A percentile compares a stretch with the other conserved stretches of the same genome.
Conservation (phyloP, 2,329 filamentous ascomycete species). For the Colletotrichum brevisporum region DNA sequence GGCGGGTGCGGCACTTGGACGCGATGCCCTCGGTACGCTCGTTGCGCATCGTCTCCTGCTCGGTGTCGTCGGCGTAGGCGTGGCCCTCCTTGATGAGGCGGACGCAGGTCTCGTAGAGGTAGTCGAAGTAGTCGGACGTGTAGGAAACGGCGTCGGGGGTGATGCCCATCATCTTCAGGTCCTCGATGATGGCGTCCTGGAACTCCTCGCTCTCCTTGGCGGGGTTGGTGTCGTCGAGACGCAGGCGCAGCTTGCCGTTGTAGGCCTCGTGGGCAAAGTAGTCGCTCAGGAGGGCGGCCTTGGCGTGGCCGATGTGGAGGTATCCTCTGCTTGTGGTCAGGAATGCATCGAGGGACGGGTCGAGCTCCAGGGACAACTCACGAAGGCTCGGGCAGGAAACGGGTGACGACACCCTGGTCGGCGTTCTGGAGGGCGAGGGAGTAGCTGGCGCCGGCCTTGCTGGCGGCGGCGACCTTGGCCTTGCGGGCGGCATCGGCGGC, state of each 20-base stretch:
- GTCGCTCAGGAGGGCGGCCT: conserved; percentile 93
- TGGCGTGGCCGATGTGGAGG: conserved; percentile 95
- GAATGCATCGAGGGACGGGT: not conserved
- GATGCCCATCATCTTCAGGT: conserved; percentile 91
- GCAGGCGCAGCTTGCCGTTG: conserved; percentile 89
- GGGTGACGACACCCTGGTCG: conserved; percentile 89
- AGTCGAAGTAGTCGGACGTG: conserved; percentile 96
- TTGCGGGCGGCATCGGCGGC: conserved; percentile 77
- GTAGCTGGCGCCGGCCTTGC: conserved; percentile 87
- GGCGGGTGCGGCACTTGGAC: conserved; percentile 83
- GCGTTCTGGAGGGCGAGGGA: conserved; percentile 89
- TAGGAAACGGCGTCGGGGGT: conserved; percentile 89
- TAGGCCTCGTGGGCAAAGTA: conserved; percentile 97
- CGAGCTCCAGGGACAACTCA: conserved; percentile 48
- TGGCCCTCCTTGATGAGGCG: conserved; percentile 88
- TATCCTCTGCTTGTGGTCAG: conserved; percentile 53
- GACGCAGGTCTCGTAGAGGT: conserved; percentile 88
- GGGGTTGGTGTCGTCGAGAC: conserved; percentile 98
- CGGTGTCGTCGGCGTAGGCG: conserved; percentile 95
- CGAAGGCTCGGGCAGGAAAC: conserved; percentile 95
- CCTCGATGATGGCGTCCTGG: conserved; percentile 93
- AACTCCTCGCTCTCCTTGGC: conserved; percentile 98
- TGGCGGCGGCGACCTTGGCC: conserved; percentile 77
- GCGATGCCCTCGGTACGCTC: conserved; percentile 88
- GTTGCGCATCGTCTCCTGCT: conserved; percentile 87